Base-by-base conservation (phyloP, 1,284 basidiomycete species). In the Pterula multifida region DNA sequence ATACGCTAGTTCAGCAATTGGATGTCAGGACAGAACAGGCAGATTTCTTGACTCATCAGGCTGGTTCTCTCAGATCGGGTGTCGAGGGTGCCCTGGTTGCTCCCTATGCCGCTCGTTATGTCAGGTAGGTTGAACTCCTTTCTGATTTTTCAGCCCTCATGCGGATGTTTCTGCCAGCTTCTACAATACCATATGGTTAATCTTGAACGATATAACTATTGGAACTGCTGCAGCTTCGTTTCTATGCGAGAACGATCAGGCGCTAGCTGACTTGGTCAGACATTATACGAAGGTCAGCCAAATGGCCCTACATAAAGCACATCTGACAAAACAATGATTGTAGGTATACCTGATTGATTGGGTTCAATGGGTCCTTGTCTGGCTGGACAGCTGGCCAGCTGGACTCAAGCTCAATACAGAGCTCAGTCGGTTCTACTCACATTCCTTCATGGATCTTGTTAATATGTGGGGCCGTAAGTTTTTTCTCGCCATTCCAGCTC, bases 391-490 rank as follows among this genome's bases (percentile, higher is more conserved):
- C 52, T 98, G 96, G 94, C 95, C 95, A 0, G 90, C 86, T 0
- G 95, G 96, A 1, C 68, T 98, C 42, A 98, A 98, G 66, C 81
- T 98, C 52, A 98, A 98, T 62, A 91, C 90, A 0, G 90, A 97
- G 56, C 75, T 98, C 15, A 89, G 90, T 56, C 69, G 74, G 17
- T 89, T 95, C 60, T 88, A 92, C 58, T 81, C 83, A 26, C 75
- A 81, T 52, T 72, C 78, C 0, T 84, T 94, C 51, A 70, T 80
- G 1, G 73, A 75, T 22, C 55, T 84, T 3, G 75, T 88, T 3
- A 68, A 69, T 2, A 59, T 74, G 3, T 94, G 88, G 87, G 76
- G 76, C 32, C 66, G 88, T 89, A 52, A 48, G 81, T 68, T 22
- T 39, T 15, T 47, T 2, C 19, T 45, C 44, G 26, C 51, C 25